Base-by-base conservation (phyloP, 1,284 basidiomycete genomes). In the Puccinia triticina region DNA sequence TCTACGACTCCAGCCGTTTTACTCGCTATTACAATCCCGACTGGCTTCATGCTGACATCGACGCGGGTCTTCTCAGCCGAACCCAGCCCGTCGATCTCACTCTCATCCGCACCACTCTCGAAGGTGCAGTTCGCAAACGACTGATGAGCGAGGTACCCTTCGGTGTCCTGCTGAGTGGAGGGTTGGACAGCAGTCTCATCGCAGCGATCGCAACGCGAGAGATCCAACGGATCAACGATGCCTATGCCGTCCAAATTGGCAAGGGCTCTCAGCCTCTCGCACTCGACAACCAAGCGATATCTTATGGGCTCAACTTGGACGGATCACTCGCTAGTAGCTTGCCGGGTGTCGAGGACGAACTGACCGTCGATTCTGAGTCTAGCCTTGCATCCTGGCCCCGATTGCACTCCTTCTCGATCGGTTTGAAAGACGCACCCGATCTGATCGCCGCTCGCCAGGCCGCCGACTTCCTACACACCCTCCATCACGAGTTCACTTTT, bases 81-180 rank as follows among this genome's bases (percentile, higher is more conserved):
- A 91, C 91, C 82, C 90, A 89, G 72, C 86, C 90, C 8, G 91
- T 90, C 26, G 92, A 99, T 87, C 89, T 93, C 83, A 92, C 89
- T 26, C 87, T 90, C 50, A 88, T 98, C 61, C 91, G 95, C 69
- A 92, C 94, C 87, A 90, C 92, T 0, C 90, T 99, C 53, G 97
- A 99, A 88, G 92, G 90, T 77, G 94, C 97, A 16, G 97, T 99
- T 66, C 91, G 92, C 85, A 99, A 99, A 89, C 91, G 97, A 80
- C 89, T 99, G 82, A 99, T 99, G 97, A 95, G 94, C 79, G 97
- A 99, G 88, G 97, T 99, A 1, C 97, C 97, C 16, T 99, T 98
- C 86, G 97, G 97, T 85, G 97, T 99, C 16, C 90, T 99, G 59
- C 90, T 99, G 79, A 95, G 93, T 83, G 97, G 97, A 83, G 97